Evolutionary conservation across 2,329 filamentous ascomycete species (phyloP).

Genomic region (Dactylellina leptospora): DNA sequence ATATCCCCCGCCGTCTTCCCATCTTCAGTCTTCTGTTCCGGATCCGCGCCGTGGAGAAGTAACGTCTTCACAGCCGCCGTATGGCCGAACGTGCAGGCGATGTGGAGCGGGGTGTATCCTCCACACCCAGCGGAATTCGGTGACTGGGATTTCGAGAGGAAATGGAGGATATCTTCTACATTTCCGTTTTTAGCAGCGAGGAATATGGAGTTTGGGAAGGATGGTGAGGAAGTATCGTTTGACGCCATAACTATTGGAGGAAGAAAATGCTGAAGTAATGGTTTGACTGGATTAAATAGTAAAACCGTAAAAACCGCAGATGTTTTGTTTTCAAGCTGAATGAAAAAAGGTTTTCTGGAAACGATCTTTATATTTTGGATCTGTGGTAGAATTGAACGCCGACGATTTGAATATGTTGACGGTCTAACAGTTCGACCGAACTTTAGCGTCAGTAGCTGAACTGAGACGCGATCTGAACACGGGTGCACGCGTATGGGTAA

Average conservation of each 20-base stretch:
- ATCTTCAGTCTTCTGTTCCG: slow-evolving; percentile 28
- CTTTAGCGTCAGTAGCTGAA: background rate
- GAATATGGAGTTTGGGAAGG: slow-evolving; percentile 23
- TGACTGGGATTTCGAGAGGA: slow-evolving; percentile 19
- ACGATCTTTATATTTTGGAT: too few species aligned
- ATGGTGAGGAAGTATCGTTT: background rate
- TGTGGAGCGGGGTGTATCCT: slow-evolving; percentile 38
- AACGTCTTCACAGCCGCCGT: slow-evolving; percentile 19
- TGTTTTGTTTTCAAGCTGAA: background rate
- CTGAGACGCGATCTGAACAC: background rate
- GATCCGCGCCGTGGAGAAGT: slow-evolving; percentile 25
- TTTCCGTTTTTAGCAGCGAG: slow-evolving; percentile 38
- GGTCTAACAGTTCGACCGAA: slow-evolving; percentile 1
- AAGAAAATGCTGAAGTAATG: too few species aligned
- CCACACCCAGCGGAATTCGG: slow-evolving; percentile 30
- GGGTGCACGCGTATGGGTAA: background rate
- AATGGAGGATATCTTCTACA: slow-evolving; percentile 31
- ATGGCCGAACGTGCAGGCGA: slow-evolving; percentile 32
- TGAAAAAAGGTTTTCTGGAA: too few species aligned
- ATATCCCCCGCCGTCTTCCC: slow-evolving; percentile 24
- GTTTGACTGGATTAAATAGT: too few species aligned
- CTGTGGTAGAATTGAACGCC: too few species aligned
- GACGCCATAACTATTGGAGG: too few species aligned
- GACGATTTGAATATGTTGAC: too few species aligned
- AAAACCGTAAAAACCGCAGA: too few species aligned